A percentile compares a stretch with the other conserved stretches of the same genome.
These are phyloP conservation scores for Cardiospermum halicacabum DNA, from an alignment of 345 rosid genomes.

Conservation along the genomic window DNA sequence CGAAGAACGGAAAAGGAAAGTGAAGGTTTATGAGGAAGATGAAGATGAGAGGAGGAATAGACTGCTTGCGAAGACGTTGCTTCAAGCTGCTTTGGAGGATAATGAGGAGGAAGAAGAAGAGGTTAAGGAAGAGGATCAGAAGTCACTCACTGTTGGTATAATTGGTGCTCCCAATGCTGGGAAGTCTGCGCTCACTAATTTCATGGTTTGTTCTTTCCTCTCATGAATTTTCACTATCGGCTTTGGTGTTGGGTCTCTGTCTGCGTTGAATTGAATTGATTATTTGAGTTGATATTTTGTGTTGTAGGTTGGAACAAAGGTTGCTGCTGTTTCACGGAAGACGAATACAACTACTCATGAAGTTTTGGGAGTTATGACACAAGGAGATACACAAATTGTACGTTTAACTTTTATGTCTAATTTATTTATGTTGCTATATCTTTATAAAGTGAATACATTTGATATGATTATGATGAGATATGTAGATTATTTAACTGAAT, in stretches of 20 bases:
- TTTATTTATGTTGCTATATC: neutral
- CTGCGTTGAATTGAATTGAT: neutral
- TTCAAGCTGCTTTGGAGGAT: constrained; percentile 63
- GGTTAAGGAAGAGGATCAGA: constrained; percentile 89
- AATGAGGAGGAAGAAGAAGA: constrained; percentile 53
- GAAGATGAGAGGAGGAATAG: constrained; percentile 51
- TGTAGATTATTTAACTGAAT: too few species aligned
- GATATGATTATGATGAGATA: too few species aligned
- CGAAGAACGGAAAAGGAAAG: constrained; percentile 30
- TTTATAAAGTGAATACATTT: too few species aligned
- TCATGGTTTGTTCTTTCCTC: constrained; percentile 32
- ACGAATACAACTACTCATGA: constrained; percentile 96
- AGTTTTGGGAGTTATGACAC: constrained; percentile 84
- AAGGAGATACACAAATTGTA: constrained; percentile 80
- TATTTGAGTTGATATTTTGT: constrained; percentile 1
- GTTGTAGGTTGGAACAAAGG: constrained; percentile 79
- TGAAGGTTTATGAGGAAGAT: constrained; percentile 24
- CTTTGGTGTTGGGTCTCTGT: neutral
- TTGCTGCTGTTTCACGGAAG: constrained; percentile 93
- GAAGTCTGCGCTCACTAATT: constrained; percentile 82
- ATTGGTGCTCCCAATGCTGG: constrained; percentile 97
- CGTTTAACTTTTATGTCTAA: constrained; percentile 18
- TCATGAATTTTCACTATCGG: neutral
- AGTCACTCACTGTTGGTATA: constrained; percentile 82
- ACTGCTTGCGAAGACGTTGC: constrained; percentile 63